A percentile compares a stretch with the other conserved stretches of the same genome.
Conservation (phyloP, 1,139 yeast species). For the Geotrichum bryndzae region DNA sequence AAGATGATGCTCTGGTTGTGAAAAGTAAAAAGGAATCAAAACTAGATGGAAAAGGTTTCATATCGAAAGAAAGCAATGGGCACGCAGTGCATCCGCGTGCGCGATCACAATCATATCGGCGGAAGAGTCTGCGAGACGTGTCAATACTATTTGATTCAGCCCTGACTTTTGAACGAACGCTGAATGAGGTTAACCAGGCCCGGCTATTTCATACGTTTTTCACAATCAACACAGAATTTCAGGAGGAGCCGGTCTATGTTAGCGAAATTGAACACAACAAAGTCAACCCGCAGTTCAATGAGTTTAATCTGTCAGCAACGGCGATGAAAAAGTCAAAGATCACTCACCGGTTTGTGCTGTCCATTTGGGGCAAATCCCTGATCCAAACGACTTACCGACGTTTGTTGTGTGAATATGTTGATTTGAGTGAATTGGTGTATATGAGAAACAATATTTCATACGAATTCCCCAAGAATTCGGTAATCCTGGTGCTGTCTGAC, state of each 20-base stretch:
- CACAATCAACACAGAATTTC: conserved; percentile 9
- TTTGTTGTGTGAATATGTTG: conserved; percentile 15
- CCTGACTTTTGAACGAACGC: conserved; percentile 6
- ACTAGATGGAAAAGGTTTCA: not conserved
- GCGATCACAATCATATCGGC: conserved; percentile 10
- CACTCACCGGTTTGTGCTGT: conserved; percentile 1
- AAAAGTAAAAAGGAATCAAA: not conserved
- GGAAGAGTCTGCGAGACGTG: conserved; percentile 12
- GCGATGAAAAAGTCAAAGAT: not conserved
- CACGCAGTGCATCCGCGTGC: not conserved
- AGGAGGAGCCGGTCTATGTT: conserved; percentile 16
- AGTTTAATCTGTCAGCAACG: conserved; percentile 5
- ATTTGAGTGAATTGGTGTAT: conserved; percentile 22
- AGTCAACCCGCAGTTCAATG: conserved; percentile 16
- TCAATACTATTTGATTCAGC: conserved; percentile 11
- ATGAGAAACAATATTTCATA: conserved; percentile 22
- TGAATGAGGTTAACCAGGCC: conserved; percentile 3
- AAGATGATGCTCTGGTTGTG: not conserved
- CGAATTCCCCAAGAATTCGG: conserved; percentile 30
- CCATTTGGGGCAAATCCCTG: conserved; percentile 16
- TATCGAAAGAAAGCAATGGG: not conserved
- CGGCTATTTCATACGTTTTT: conserved; percentile 9
- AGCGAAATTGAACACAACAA: conserved; percentile 10
- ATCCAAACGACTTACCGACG: not conserved
- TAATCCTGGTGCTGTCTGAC: conserved; percentile 38